Evolutionary conservation across 2,329 filamentous ascomycete genomes (phyloP).

Genomic region (Penicillium sp.): DNA sequence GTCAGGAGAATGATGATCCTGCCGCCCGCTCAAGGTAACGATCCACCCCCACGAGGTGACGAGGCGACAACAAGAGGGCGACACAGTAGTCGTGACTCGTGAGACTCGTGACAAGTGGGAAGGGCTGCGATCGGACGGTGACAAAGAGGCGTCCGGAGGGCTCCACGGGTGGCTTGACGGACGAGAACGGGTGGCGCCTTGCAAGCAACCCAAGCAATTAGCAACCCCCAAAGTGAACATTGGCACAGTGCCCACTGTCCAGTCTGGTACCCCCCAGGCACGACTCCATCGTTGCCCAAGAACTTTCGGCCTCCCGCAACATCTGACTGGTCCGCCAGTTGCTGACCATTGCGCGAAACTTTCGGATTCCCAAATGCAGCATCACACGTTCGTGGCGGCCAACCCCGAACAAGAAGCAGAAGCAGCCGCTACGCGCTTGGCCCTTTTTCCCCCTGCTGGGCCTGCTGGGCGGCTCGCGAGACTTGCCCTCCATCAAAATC

Average conservation of each 20-base stretch:
- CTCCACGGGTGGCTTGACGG: slow-evolving; percentile 14
- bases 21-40: neutral
- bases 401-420: slow-evolving; percentile 2
- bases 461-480: slow-evolving; percentile 11
- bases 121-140: slow-evolving; percentile 8
- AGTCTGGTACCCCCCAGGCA: neutral
- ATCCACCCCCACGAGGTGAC: slow-evolving; percentile 11
- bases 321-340: slow-evolving; percentile 1
- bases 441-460: neutral
- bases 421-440: slow-evolving; percentile 4
- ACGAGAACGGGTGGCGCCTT: slow-evolving; percentile 14
- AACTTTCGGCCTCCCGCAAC: slow-evolving; percentile 1
- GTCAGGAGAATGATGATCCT: slow-evolving; percentile 1
- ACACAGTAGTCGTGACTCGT: neutral
- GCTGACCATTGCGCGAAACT: neutral
- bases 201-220: slow-evolving; percentile 7
- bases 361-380: slow-evolving; percentile 4
- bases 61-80: slow-evolving; percentile 3
- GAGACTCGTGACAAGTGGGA: neutral
- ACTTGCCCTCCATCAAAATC: slow-evolving; percentile 10
- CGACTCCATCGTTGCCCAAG: neutral
- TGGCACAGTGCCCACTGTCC: no score
- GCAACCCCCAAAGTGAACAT: slow-evolving; percentile 5
- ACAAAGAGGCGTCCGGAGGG: slow-evolving; percentile 12
- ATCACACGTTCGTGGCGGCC: slow-evolving; percentile 1